These are phyloP conservation scores for Globisporangium cylindrosporum DNA, from an alignment of 352 stramenopile species.

Conservation along the genomic window DNA sequence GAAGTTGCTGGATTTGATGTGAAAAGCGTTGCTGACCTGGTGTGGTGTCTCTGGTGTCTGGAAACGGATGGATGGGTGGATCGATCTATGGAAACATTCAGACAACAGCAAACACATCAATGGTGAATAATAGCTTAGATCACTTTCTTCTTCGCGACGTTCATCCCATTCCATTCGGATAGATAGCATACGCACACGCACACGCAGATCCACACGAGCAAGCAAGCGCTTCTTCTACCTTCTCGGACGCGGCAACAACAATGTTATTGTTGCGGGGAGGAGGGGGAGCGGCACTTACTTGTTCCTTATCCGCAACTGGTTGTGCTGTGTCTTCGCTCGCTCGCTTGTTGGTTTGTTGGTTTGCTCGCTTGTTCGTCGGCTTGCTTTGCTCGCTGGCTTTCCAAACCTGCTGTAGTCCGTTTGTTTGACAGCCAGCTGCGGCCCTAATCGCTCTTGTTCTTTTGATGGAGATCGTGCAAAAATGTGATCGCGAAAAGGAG, in stretches of 20 bases:
- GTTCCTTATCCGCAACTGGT: constrained; percentile 8
- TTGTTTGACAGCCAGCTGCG: constrained; percentile 2
- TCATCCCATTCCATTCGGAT: background rate
- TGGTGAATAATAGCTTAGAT: background rate
- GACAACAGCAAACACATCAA: background rate
- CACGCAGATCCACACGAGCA: constrained; percentile 1
- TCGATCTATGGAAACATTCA: constrained; percentile 9
- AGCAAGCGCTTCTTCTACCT: constrained; percentile 6
- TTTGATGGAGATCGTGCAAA: background rate
- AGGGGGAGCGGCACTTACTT: background rate
- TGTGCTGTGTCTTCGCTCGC: background rate
- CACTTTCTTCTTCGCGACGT: background rate
- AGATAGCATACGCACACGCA: background rate
- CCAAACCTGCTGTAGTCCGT: background rate
- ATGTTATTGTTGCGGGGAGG: background rate
- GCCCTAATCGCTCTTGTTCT: background rate
- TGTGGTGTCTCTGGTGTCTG: background rate
- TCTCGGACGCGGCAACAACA: background rate
- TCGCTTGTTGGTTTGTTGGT: background rate
- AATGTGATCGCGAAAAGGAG: background rate
- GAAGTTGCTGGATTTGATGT: constrained; percentile 1
- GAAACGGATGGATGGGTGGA: background rate
- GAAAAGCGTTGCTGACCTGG: background rate
- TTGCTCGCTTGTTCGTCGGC: background rate
- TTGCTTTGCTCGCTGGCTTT: constrained; percentile 2